These are phyloP conservation scores for Pyropia yezoensis DNA, from an alignment of 23 red algal genomes.

Conservation along the genomic window DNA sequence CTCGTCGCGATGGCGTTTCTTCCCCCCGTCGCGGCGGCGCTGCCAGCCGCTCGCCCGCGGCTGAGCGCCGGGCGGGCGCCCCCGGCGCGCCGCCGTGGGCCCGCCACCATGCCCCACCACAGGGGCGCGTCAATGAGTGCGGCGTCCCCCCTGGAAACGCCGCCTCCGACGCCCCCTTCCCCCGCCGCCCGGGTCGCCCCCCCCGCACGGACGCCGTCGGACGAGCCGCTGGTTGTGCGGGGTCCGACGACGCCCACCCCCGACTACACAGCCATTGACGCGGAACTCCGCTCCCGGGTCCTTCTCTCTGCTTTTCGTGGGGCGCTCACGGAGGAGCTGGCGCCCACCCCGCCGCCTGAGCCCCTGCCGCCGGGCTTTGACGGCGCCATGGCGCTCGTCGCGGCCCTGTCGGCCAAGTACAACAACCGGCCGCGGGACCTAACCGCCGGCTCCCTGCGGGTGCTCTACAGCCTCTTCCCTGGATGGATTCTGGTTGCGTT, in stretches of 20 bases:
- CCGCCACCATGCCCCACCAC: no score
- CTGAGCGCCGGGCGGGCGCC: no score
- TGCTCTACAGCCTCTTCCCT: constrained; percentile 34
- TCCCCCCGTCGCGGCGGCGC: no score
- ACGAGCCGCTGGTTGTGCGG: neutral
- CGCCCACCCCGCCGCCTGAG: neutral
- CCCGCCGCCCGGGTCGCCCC: no score
- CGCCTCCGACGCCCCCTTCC: no score
- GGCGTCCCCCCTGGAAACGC: no score
- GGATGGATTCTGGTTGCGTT: constrained; percentile 35
- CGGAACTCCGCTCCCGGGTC: constrained; percentile 14
- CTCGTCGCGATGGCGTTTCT: no score
- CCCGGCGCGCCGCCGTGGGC: no score
- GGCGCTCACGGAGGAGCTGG: constrained; percentile 29
- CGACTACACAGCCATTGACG: constrained; percentile 41
- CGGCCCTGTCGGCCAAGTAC: constrained; percentile 8
- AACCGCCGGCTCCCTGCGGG: constrained; percentile 17
- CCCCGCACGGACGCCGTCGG: no score
- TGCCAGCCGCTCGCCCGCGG: no score
- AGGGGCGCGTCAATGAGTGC: no score
- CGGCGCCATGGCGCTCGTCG: constrained; percentile 21
- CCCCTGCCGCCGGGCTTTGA: constrained; percentile 9
- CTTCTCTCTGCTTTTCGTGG: constrained; percentile 25
- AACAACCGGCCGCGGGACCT: constrained; percentile 4
- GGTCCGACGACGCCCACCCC: constrained; percentile 30